These are phyloP conservation scores for Epipyxis sp. DNA, from an alignment of 108 stramenopile species.

Conservation along the genomic window DNA sequence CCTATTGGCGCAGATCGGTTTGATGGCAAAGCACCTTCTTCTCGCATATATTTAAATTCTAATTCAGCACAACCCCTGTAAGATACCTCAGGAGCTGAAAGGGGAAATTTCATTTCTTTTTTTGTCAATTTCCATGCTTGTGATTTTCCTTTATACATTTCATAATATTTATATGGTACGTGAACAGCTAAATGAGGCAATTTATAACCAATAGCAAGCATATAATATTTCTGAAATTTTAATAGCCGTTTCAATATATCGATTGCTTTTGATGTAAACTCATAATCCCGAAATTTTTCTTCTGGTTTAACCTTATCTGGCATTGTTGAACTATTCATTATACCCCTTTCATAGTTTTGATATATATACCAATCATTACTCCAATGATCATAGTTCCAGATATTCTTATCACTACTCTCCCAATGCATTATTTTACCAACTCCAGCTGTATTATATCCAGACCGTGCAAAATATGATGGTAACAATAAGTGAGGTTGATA, in stretches of 20 bases:
- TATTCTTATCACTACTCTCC: slow-evolving; percentile 5
- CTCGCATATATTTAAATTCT: slow-evolving; percentile 14
- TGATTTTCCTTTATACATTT: slow-evolving; percentile 3
- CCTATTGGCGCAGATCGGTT: neutral
- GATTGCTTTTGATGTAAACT: neutral
- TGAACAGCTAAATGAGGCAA: slow-evolving; percentile 31
- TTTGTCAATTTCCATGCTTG: neutral
- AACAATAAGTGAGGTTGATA: slow-evolving; percentile 3
- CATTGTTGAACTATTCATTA: slow-evolving; percentile 17
- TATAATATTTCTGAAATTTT: neutral
- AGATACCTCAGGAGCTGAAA: neutral
- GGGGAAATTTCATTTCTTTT: slow-evolving; percentile 6
- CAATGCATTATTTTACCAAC: slow-evolving; percentile 35
- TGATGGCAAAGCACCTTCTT: slow-evolving; percentile 21
- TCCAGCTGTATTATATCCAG: slow-evolving; percentile 30
- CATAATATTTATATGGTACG: slow-evolving; percentile 28
- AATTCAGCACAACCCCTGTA: neutral
- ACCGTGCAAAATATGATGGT: neutral
- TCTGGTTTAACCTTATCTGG: neutral
- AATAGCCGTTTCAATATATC: neutral
- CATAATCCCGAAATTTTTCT: slow-evolving; percentile 26
- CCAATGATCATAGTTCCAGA: slow-evolving; percentile 13
- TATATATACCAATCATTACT: slow-evolving; percentile 25
- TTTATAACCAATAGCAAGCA: slow-evolving; percentile 31
- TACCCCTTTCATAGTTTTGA: neutral